Evolutionary conservation across 768 basidiomycete genomes (phyloP), one percentile per base, ranked within the genome.

Genomic region (Leccinum ochraceum): DNA sequence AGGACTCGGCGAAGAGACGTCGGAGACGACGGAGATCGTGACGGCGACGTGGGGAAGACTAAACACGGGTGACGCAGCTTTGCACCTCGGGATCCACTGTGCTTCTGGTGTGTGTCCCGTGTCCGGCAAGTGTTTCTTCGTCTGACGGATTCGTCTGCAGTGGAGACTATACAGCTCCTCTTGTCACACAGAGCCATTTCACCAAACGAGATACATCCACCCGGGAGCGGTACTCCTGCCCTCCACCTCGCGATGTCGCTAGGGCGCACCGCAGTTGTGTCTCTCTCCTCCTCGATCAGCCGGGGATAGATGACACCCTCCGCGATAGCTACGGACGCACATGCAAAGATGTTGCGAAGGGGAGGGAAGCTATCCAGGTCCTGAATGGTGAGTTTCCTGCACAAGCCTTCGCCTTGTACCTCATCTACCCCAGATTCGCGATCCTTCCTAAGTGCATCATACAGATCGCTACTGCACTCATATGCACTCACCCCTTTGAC

Each of bases 11-110:
- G 10, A 34, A 34, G 32, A 34, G 32, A 11, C 11, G 32, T 10
- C 32, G 32, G 32, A 32, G 32, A 34, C 32, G 32, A 34, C 32
- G 32, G 32, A 34, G 32, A 34, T 10, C 32, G 11, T 34, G 32
- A 34, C 10, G 32, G 32, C 11, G 32, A 34, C 32, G 10, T 34
- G 32, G 32, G 32, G 32, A 34, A 34, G 32, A 16, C 61, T 86
- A 0, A 87, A 92, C 68, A 82, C 86, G 1, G 88, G 84, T 13
- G 88, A 90, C 6, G 87, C 89, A 3, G 89, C 89, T 0, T 76
- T 94, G 7, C 91, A 94, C 72, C 83, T 94, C 3, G 91, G 90
- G 11, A 85, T 94, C 20, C 83, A 89, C 48, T 93, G 92, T 71
- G 90, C 84, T 60, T 86, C 87, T 10, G 81, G 89, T 89, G 66